Percentiles rank a stretch among this genome's conserved stretches.
phyloP scores from a whole-genome alignment of 495 filamentous ascomycete species.

The Aspergillus homomorphus region DNA sequence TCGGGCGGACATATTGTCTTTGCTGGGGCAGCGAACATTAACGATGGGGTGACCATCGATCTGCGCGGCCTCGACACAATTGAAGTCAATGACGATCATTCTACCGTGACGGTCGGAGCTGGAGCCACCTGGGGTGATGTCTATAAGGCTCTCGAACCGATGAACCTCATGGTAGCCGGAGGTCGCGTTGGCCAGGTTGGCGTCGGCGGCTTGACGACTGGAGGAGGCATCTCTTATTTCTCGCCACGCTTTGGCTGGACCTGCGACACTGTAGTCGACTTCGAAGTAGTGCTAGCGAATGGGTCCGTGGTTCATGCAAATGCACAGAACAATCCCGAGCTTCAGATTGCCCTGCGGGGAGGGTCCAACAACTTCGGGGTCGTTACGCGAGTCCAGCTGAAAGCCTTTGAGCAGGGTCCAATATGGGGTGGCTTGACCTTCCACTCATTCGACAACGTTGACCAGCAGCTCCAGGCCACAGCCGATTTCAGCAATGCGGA shows the following conservation, averaged over 20 bases:
- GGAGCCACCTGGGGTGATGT: slow-evolving; percentile 53
- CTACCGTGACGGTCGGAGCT: slow-evolving; percentile 42
- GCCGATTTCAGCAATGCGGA: slow-evolving; percentile 14
- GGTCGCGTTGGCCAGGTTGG: slow-evolving; percentile 45
- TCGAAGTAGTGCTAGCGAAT: slow-evolving; percentile 41
- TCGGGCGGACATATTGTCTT: slow-evolving; percentile 46
- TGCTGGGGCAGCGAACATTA: slow-evolving; percentile 51
- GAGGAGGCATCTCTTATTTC: slow-evolving; percentile 34
- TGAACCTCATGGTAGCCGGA: slow-evolving; percentile 47
- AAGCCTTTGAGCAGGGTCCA: slow-evolving; percentile 23
- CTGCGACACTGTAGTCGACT: slow-evolving; percentile 44
- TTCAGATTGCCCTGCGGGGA: slow-evolving; percentile 44
- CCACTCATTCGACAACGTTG: slow-evolving; percentile 13
- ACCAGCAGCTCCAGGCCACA: slow-evolving; percentile 16
- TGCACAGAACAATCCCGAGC: slow-evolving; percentile 29
- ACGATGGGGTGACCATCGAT: slow-evolving; percentile 53
- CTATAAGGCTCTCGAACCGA: slow-evolving; percentile 42
- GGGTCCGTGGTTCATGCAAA: slow-evolving; percentile 33
- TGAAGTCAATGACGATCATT: slow-evolving; percentile 30
- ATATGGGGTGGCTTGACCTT: slow-evolving; percentile 38
- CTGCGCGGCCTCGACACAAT: slow-evolving; percentile 43
- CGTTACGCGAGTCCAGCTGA: slow-evolving; percentile 51
- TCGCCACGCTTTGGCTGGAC: slow-evolving; percentile 40
- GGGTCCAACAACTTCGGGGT: slow-evolving; percentile 55
- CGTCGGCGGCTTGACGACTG: slow-evolving; percentile 21